Base-by-base conservation (phyloP, 2,329 filamentous ascomycete genomes). In the Talaromyces sp. region DNA sequence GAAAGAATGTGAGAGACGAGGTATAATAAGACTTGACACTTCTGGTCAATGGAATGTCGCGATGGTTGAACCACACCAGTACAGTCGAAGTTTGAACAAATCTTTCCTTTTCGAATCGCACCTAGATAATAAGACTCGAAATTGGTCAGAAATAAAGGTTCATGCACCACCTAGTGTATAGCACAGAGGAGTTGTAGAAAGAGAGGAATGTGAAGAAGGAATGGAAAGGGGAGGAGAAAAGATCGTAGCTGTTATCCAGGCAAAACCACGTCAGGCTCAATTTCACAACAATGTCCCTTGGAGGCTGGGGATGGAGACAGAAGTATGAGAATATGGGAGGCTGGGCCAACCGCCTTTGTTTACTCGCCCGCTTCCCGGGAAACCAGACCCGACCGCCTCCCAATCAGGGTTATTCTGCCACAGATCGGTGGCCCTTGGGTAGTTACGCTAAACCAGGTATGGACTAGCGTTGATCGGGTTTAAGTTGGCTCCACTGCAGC, bases 341-440 rank as follows among this genome's bases (percentile, higher is more conserved):
- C 71, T 75, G 73, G 73, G 70, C 70, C 69, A 75, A 70, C 66
- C 55, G 57, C 47, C 57, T 54, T 71, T 76, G 72, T 76, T 75
- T 75, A 75, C 72, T 36, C 22, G 51, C 24, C 29, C 51, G 61
- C 68, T 71, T 69, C 65, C 68, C 57, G 51, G 70, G 72, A 62
- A 74, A 75, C 72, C 54, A 48, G 0, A 0, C 1, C 39, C 47
- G 47, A 70, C 71, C 70, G 70, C 71, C 64, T 64, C 52, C 68
- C 27, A n/a, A 35, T 47, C 40, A 50, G 13, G 33, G 36, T 30
- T 2, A 49, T 56, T 56, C 45, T 60, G 57, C 53, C 54, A 36
- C 14, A 16, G 16, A 20, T 33, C 24, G 22, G 47, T 33, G 39
- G 29, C 47, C 17, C 39, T 11, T 36, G 13, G 16, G 45, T 29